Evolutionary conservation across 345 rosid genomes (phyloP).

Genomic region (Citrus australasica): DNA sequence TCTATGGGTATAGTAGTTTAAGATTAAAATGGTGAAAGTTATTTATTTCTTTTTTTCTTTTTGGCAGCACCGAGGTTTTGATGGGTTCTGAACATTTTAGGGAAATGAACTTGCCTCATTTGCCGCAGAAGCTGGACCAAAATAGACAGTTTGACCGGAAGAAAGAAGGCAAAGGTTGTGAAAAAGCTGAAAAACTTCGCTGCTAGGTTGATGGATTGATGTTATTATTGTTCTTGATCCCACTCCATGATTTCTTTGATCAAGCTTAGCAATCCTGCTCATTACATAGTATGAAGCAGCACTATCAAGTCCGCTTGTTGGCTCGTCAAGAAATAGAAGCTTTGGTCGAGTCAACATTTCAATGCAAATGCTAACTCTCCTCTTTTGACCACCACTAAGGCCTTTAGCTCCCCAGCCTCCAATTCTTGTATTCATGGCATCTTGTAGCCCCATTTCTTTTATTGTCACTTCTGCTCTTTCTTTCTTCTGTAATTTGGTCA

Average conservation of each 20-base stretch:
- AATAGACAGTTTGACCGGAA: slow-evolving; percentile 42
- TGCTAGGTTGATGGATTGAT: slow-evolving; percentile 52
- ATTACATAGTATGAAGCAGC: slow-evolving; percentile 48
- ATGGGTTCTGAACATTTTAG: background rate
- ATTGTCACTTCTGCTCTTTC: slow-evolving; percentile 50
- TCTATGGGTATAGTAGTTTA: too few relatives aligned
- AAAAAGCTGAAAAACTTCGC: slow-evolving; percentile 47
- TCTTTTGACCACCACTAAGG: slow-evolving; percentile 55
- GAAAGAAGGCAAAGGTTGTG: slow-evolving; percentile 48
- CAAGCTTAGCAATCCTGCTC: slow-evolving; percentile 35
- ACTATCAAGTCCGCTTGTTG: slow-evolving; percentile 58
- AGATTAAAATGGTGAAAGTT: too few relatives aligned
- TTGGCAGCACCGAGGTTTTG: too few relatives aligned
- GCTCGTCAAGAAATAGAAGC: slow-evolving; percentile 56
- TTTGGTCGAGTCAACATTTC: slow-evolving; percentile 49
- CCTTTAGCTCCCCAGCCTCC: slow-evolving; percentile 50
- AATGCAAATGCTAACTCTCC: slow-evolving; percentile 60
- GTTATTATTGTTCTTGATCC: slow-evolving; percentile 32
- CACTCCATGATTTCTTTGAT: slow-evolving; percentile 14
- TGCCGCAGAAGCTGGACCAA: slow-evolving; percentile 39
- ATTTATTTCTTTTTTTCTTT: too few relatives aligned
- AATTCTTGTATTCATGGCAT: slow-evolving; percentile 37
- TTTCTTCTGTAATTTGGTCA: slow-evolving; percentile 37
- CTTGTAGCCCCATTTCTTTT: slow-evolving; percentile 47
- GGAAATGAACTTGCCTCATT: slow-evolving; percentile 23